These are phyloP conservation scores for Arctium minus DNA, from an alignment of 129 eudicot species.

Conservation along the genomic window DNA sequence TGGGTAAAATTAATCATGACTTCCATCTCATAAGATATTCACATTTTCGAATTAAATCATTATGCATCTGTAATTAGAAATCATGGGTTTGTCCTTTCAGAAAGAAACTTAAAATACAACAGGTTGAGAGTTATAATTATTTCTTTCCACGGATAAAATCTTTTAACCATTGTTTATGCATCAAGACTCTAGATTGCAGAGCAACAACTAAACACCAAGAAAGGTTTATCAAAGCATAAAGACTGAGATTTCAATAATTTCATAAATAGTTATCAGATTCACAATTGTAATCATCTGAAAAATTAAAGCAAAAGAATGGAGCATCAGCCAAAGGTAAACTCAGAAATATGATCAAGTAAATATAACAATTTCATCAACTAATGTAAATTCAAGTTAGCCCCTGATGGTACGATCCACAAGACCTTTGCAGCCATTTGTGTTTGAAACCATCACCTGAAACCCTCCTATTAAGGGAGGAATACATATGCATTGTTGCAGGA, in stretches of 20 bases:
- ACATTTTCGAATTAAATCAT: background rate
- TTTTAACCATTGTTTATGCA: background rate
- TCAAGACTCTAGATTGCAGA: background rate
- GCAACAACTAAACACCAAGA: background rate
- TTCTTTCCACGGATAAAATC: background rate
- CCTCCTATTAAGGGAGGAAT: background rate
- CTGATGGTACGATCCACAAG: background rate
- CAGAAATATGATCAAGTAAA: background rate
- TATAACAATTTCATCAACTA: background rate
- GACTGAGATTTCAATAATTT: background rate
- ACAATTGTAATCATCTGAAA: background rate
- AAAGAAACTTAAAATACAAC: background rate
- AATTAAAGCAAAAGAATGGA: background rate
- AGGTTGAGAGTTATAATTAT: background rate
- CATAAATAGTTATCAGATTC: background rate
- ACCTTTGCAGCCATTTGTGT: background rate
- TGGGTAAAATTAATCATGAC: background rate
- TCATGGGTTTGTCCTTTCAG: background rate
- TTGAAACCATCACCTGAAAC: background rate
- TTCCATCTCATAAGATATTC: background rate
- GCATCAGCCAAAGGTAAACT: background rate
- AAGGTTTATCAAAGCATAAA: background rate
- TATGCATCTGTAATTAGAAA: conserved; percentile 2
- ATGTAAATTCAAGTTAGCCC: background rate
- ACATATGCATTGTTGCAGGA: background rate